These are phyloP conservation scores for Mortierella sp. DNA, from an alignment of 371 early-diverging fungal genomes.

Conservation along the genomic window DNA sequence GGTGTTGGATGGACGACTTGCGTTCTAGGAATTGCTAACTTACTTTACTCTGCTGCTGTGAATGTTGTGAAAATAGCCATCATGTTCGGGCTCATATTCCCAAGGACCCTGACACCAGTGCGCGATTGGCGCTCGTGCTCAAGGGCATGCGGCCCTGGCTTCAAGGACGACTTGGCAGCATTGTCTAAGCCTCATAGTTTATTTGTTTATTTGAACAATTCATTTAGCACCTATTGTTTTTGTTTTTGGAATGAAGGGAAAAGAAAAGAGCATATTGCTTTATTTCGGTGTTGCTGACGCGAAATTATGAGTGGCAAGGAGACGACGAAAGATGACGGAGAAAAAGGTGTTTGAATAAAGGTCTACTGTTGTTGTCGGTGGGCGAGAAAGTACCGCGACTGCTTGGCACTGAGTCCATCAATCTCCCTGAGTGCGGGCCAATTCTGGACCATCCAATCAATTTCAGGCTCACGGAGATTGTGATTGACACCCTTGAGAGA, in stretches of 20 bases:
- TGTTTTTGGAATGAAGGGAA: neutral
- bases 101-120: conserved; percentile 45
- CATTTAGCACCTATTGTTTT: neutral
- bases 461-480: too few species aligned
- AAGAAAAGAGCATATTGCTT: neutral
- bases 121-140: conserved; percentile 30
- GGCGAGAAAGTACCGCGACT: neutral
- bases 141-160: conserved; percentile 55
- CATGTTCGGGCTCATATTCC: conserved; percentile 46
- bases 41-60: neutral
- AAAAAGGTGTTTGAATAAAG: too few species aligned
- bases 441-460: neutral
- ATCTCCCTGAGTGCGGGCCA: neutral
- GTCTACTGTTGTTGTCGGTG: neutral
- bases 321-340: too few species aligned
- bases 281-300: neutral
- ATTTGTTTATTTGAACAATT: neutral
- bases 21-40: neutral
- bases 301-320: neutral
- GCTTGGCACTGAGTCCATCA: neutral
- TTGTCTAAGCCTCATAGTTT: conserved; percentile 18
- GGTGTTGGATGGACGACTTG: neutral
- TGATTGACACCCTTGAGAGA: neutral
- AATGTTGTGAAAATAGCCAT: conserved; percentile 21
- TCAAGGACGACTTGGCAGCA: conserved; percentile 37